Evolutionary conservation across 1,139 yeast species (phyloP).

Genomic region (Sugiyamaella japonica): DNA sequence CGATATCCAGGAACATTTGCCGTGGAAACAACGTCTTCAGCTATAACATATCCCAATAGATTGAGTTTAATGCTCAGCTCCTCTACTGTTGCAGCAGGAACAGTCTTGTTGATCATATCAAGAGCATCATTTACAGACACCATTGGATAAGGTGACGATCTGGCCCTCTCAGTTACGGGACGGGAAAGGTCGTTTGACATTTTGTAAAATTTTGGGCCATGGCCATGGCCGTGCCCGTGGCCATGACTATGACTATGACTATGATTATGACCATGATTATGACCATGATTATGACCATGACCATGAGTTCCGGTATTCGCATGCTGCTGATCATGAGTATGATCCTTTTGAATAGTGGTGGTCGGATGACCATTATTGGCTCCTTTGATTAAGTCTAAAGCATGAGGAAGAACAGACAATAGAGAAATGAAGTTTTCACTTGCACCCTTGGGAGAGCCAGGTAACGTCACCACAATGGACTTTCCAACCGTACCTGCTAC

Average conservation of each 20-base stretch:
- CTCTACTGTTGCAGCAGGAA: constrained; percentile 18
- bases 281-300: constrained; percentile 28
- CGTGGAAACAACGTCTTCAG: constrained; percentile 45
- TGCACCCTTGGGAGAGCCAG: constrained; percentile 53
- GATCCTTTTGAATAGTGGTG: background rate
- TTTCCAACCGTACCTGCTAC: constrained; percentile 46
- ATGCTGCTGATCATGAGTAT: constrained; percentile 17
- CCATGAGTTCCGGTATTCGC: constrained; percentile 18
- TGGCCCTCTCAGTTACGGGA: constrained; percentile 45
- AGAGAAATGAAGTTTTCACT: constrained; percentile 46
- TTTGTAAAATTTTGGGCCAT: constrained; percentile 31
- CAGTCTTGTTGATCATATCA: constrained; percentile 16
- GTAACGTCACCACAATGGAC: constrained; percentile 47
- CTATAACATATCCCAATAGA: constrained; percentile 41
- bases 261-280: constrained; percentile 28
- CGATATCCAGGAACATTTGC: constrained; percentile 48
- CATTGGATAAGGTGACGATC: constrained; percentile 51
- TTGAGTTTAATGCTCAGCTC: constrained; percentile 34
- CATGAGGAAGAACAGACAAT: constrained; percentile 44
- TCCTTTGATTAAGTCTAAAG: constrained; percentile 41
- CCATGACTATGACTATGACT: constrained; percentile 25
- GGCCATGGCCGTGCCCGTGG: constrained; percentile 29
- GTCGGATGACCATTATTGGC: constrained; percentile 45
- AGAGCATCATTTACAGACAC: constrained; percentile 45
- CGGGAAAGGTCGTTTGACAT: constrained; percentile 39